phyloP scores from a whole-genome alignment of 495 filamentous ascomycete species.

The Aspergillus funiculosus region DNA sequence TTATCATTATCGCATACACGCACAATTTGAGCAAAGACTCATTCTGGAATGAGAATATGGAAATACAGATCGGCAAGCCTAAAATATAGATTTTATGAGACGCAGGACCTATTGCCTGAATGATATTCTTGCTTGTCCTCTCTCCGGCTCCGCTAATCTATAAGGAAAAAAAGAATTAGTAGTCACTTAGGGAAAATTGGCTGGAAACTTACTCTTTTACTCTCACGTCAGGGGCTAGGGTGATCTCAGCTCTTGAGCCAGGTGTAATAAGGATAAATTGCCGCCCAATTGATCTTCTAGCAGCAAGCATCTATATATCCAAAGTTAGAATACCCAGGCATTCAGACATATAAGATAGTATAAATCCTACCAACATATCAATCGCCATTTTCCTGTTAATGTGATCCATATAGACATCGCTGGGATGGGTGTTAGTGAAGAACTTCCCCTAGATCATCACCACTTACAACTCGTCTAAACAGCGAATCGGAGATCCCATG shows the following conservation, averaged over 20 bases:
- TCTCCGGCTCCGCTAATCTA: conserved; percentile 57
- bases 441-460: not conserved
- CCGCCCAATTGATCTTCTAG: conserved; percentile 74
- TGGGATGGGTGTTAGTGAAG: conserved; percentile 28
- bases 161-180: conserved; percentile 3
- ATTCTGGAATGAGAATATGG: not conserved
- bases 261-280: conserved; percentile 98
- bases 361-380: conserved; percentile 74
- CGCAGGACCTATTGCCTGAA: conserved; percentile 25
- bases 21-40: too few species aligned
- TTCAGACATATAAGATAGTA: not conserved
- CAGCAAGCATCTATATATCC: conserved; percentile 61
- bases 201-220: conserved; percentile 64
- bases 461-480: conserved; percentile 86
- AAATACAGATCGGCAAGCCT: too few species aligned
- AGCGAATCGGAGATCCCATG: conserved; percentile 91
- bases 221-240: conserved; percentile 68
- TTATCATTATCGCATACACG: too few species aligned
- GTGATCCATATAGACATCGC: conserved; percentile 97
- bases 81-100: too few species aligned
- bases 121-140: conserved; percentile 38
- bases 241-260: conserved; percentile 70
- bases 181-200: conserved; percentile 12
- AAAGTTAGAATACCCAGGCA: conserved; percentile 16
- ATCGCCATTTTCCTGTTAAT: conserved; percentile 92